These are phyloP conservation scores for Leptographium procerum DNA, from an alignment of 2,329 filamentous ascomycete species.

Conservation along the genomic window DNA sequence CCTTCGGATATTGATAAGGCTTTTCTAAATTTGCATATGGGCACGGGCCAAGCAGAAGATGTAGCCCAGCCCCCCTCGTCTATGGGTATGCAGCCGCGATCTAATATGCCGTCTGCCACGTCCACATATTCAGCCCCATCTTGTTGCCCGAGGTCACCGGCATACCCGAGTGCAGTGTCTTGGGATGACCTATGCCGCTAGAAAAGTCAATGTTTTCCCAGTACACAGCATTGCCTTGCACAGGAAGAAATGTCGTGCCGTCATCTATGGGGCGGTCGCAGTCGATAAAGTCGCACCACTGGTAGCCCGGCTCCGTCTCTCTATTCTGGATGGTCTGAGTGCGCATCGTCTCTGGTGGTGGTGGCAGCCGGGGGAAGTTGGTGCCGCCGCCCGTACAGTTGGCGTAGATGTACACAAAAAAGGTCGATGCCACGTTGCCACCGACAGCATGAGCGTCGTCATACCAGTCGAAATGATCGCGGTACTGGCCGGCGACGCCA, in stretches of 20 bases:
- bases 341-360: not conserved
- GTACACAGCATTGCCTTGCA: not conserved
- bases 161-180: not conserved
- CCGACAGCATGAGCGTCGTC: not conserved
- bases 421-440: not conserved
- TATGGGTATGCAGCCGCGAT: too few relatives aligned
- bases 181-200: not conserved
- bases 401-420: not conserved
- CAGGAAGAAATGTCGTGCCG: not conserved
- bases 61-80: too few relatives aligned
- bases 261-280: not conserved
- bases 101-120: not conserved
- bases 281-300: not conserved
- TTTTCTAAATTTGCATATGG: too few relatives aligned
- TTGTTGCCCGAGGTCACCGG: not conserved
- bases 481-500: not conserved
- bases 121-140: not conserved
- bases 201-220: not conserved
- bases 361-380: not conserved
- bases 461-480: not conserved
- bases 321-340: not conserved
- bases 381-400: not conserved
- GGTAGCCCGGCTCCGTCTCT: not conserved
- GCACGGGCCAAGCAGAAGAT: too few relatives aligned
- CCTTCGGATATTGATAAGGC: too few relatives aligned